Percentiles rank a stretch among this genome's conserved stretches.
phyloP scores from a whole-genome alignment of 2,329 filamentous ascomycete species.

The Botryotinia convoluta region DNA sequence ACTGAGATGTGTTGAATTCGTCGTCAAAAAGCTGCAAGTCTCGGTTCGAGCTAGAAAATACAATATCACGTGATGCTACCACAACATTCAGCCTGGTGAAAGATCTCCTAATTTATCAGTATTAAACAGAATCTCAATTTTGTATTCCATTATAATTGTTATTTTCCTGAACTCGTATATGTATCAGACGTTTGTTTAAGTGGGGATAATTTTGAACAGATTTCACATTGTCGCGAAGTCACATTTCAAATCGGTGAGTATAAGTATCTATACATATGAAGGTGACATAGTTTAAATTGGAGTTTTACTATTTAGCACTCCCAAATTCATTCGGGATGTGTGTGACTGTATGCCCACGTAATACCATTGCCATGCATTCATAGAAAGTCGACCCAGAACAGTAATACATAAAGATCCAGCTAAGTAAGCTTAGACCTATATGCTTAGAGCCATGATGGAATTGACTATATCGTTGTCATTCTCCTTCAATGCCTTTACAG shows the following conservation, averaged over 20 bases:
- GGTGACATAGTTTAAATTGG: conserved; percentile 14
- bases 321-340: conserved; percentile 2
- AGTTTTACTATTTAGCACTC: conserved; percentile 10
- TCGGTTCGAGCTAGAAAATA: conserved; percentile 18
- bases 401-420: conserved; percentile 18
- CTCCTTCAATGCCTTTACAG: conserved; percentile 96
- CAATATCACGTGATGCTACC: conserved; percentile 27
- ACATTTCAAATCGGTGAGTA: neutral
- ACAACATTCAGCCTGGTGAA: conserved; percentile 3
- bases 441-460: conserved; percentile 98
- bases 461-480: conserved; percentile 99
- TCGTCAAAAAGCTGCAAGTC: conserved; percentile 29
- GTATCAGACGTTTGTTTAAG: neutral
- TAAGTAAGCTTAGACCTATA: conserved; percentile 48
- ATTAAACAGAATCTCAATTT: neutral
- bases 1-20: conserved; percentile 42
- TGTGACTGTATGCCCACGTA: conserved; percentile 18
- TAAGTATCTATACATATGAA: neutral
- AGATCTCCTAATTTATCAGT: no score
- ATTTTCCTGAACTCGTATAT: neutral
- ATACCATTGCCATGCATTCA: conserved; percentile 9
- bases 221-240: neutral
- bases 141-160: neutral
- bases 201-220: neutral
- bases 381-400: neutral